These are phyloP conservation scores for Aureobasidium pullulans DNA, from an alignment of 2,329 filamentous ascomycete species.

Conservation along the genomic window DNA sequence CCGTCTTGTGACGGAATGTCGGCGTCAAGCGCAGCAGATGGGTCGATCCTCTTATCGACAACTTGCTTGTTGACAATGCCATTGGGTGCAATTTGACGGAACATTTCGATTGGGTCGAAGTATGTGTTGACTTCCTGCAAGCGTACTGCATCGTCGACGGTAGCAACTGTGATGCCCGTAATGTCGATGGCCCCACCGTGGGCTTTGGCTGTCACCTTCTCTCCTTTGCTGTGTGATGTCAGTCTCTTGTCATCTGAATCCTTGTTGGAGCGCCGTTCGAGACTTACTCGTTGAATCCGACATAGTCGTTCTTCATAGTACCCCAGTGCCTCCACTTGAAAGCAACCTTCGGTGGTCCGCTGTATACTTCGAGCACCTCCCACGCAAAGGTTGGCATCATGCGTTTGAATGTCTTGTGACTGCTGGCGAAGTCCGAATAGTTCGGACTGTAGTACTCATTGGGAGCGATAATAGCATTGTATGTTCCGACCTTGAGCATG, in stretches of 20 bases:
- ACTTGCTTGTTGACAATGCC: conserved; percentile 41
- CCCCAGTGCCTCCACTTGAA: conserved; percentile 66
- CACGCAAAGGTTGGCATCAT: conserved; percentile 69
- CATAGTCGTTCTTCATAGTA: conserved; percentile 58
- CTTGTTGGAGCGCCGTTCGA: no score
- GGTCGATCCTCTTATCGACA: conserved; percentile 29
- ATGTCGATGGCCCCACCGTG: conserved; percentile 57
- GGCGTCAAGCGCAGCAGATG: conserved; percentile 20
- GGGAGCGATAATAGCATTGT: conserved; percentile 58
- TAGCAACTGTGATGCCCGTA: conserved; percentile 55
- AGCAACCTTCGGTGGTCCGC: conserved; percentile 53
- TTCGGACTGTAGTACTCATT: conserved; percentile 59
- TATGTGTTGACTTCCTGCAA: conserved; percentile 55
- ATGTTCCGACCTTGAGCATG: conserved; percentile 62
- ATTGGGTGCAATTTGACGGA: conserved; percentile 52
- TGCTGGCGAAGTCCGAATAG: conserved; percentile 54
- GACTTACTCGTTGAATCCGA: conserved; percentile 55
- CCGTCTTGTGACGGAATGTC: conserved; percentile 17
- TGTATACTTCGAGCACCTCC: conserved; percentile 63
- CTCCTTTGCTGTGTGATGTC: conserved; percentile 44
- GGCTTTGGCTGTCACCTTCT: conserved; percentile 55
- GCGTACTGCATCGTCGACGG: conserved; percentile 53
- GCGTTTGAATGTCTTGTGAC: conserved; percentile 63
- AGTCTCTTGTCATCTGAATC: conserved; percentile 15
- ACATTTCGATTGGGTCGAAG: conserved; percentile 62